These are phyloP conservation scores for Lumnitzera racemosa DNA, from an alignment of 345 rosid genomes.

Conservation along the genomic window DNA sequence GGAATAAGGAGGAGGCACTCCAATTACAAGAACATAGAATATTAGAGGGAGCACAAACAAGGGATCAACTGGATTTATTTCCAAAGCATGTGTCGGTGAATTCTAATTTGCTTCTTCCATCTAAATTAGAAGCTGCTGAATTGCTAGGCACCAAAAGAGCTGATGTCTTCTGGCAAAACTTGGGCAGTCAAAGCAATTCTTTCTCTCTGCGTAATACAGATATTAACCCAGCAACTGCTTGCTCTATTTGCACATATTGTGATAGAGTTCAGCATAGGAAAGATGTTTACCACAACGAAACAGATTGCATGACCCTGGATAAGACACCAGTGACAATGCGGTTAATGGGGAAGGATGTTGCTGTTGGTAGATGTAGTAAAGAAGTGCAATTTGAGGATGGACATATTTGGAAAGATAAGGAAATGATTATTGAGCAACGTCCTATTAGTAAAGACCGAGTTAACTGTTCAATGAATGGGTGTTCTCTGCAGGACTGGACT, in stretches of 20 bases:
- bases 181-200: conserved; percentile 17
- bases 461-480: conserved; percentile 10
- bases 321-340: conserved; percentile 45
- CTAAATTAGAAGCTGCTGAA: conserved; percentile 27
- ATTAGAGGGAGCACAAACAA: conserved; percentile 14
- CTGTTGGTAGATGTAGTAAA: conserved; percentile 31
- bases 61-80: conserved; percentile 22
- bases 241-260: conserved; percentile 11
- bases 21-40: conserved; percentile 16
- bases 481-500: conserved; percentile 18
- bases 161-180: conserved; percentile 13
- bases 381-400: conserved; percentile 22
- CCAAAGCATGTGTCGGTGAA: conserved; percentile 21
- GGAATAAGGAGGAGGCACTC: conserved; percentile 15
- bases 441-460: background rate
- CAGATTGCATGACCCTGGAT: conserved; percentile 19
- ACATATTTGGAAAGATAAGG: conserved; percentile 36
- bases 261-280: conserved; percentile 18
- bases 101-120: conserved; percentile 16
- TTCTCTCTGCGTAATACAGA: conserved; percentile 19
- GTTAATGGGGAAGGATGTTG: conserved; percentile 70
- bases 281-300: conserved; percentile 11
- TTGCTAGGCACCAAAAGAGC: conserved; percentile 16
- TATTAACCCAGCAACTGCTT: conserved; percentile 16
- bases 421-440: conserved; percentile 26